Conservation (phyloP, 2,329 filamentous ascomycete species). For the Pyrenophora seminiperda region DNA sequence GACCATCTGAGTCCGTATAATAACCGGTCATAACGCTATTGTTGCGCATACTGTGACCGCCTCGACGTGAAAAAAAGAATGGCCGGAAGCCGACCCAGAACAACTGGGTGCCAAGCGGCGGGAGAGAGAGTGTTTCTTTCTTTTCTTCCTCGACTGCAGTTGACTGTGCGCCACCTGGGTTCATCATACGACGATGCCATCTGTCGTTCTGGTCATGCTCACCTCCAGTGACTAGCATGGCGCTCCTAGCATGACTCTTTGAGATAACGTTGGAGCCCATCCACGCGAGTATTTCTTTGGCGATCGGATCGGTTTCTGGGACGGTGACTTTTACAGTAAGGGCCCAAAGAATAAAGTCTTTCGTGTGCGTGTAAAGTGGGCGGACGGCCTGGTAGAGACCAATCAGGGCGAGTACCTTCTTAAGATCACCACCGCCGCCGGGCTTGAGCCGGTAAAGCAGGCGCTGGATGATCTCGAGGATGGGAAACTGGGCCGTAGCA, state of each 20-base stretch:
- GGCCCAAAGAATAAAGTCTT: slow-evolving; percentile 23
- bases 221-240: slow-evolving; percentile 29
- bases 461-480: slow-evolving; percentile 40
- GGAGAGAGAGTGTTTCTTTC: slow-evolving; percentile 21
- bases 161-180: neutral
- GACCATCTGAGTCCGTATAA: slow-evolving; percentile 14
- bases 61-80: slow-evolving; percentile 31
- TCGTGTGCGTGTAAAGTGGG: slow-evolving; percentile 25
- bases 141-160: neutral
- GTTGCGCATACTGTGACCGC: neutral
- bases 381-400: slow-evolving; percentile 31
- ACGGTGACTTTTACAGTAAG: slow-evolving; percentile 32
- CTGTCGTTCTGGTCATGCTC: slow-evolving; percentile 13
- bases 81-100: slow-evolving; percentile 41
- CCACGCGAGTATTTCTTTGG: slow-evolving; percentile 34
- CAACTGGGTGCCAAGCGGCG: slow-evolving; percentile 28
- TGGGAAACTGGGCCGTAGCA: slow-evolving; percentile 23
- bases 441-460: slow-evolving; percentile 29
- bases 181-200: slow-evolving; percentile 5
- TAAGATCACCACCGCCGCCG: slow-evolving; percentile 20
- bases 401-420: slow-evolving; percentile 31
- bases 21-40: slow-evolving; percentile 1
- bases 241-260: slow-evolving; percentile 27
- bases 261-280: slow-evolving; percentile 34
- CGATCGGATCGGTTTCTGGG: slow-evolving; percentile 31